Evolutionary conservation across 2,329 filamentous ascomycete genomes (phyloP).

Genomic region (Cladosporium sp.): DNA sequence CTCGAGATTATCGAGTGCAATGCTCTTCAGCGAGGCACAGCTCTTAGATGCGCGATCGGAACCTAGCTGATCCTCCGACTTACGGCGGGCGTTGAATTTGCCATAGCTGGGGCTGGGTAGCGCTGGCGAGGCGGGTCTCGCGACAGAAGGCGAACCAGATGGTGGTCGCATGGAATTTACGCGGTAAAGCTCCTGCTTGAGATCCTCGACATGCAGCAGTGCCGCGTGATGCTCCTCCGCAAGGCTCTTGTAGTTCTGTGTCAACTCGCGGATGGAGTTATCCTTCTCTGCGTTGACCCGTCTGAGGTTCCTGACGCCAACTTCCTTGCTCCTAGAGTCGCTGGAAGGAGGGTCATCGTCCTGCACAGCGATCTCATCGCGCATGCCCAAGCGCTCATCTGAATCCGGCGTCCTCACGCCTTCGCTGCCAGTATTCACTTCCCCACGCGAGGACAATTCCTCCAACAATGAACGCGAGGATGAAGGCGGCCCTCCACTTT

Average conservation of each 20-base stretch:
- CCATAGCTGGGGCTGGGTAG: slow-evolving; percentile 14
- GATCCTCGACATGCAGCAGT: slow-evolving; percentile 79
- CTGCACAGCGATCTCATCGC: slow-evolving; percentile 13
- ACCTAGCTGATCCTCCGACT: slow-evolving; percentile 29
- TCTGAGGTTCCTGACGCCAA: slow-evolving; percentile 68
- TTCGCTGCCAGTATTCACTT: slow-evolving; percentile 54
- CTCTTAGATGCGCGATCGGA: slow-evolving; percentile 82
- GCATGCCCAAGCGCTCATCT: slow-evolving; percentile 5
- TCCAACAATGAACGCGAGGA: slow-evolving; percentile 90
- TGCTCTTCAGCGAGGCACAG: slow-evolving; percentile 81
- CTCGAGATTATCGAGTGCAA: slow-evolving; percentile 83
- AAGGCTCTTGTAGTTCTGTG: slow-evolving; percentile 75
- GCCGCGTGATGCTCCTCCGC: slow-evolving; percentile 77
- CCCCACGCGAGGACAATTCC: slow-evolving; percentile 84
- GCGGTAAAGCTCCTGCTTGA: slow-evolving; percentile 80
- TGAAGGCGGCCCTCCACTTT: slow-evolving; percentile 55
- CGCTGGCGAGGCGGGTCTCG: slow-evolving; percentile 30
- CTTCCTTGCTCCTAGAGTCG: slow-evolving; percentile 33
- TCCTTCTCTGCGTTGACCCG: slow-evolving; percentile 71
- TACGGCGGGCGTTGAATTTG: slow-evolving; percentile 52
- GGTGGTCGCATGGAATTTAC: slow-evolving; percentile 37
- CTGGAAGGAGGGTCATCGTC: slow-evolving; percentile 3
- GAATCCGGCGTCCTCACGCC: slow-evolving; percentile 18
- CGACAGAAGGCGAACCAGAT: slow-evolving; percentile 31
- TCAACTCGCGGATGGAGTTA: slow-evolving; percentile 65